Base-by-base conservation (phyloP, 305 asterid species). In the Ajuga reptans region DNA sequence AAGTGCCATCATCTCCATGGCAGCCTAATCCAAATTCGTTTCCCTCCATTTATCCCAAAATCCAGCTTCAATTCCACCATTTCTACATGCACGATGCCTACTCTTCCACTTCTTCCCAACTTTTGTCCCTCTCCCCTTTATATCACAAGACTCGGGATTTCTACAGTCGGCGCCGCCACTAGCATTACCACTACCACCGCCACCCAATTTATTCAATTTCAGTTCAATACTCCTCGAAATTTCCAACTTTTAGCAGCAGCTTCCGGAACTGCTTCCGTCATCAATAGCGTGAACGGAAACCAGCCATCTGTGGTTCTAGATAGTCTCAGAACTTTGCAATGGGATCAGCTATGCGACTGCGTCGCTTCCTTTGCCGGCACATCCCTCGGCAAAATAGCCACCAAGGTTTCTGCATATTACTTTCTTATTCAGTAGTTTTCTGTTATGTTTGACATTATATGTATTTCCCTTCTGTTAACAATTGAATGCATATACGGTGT, bases 301-400 rank as follows among this genome's bases (percentile, higher is more conserved):
- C 79, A 71, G 21, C 86, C 89, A 24, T 65, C 91, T 46, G 83
- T 81, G 14, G 76, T 83, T 58, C 74, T 84, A 12, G 97, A 93
- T 70, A 93, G 98, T 79, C 98, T 93, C 75, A 80, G 86, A 71
- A 86, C 87, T 50, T 80, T 93, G 65, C 95, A 90, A 65, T 93
- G 99, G 99, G 96, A 87, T 59, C 82, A 87, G 76, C 76, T 93
- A 73, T 90, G 92, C 46, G 89, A 93, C 61, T 79, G 87, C 67
- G 95, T 93, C 49, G 89, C 97, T 74, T 82, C 96, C 67, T 93
- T 86, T 70, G 96, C 98, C 64, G 90, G 91, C 54, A 90, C 96
- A 71, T 83, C 89, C 11, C 81, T 84, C 43, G 98, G 91, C 58
- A 83, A 79, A 66, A 72, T 81, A 81, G 88, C 88, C 53, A 68